These are phyloP conservation scores for Narthecium ossifragum DNA, from an alignment of 106 monocot species.

Conservation along the genomic window DNA sequence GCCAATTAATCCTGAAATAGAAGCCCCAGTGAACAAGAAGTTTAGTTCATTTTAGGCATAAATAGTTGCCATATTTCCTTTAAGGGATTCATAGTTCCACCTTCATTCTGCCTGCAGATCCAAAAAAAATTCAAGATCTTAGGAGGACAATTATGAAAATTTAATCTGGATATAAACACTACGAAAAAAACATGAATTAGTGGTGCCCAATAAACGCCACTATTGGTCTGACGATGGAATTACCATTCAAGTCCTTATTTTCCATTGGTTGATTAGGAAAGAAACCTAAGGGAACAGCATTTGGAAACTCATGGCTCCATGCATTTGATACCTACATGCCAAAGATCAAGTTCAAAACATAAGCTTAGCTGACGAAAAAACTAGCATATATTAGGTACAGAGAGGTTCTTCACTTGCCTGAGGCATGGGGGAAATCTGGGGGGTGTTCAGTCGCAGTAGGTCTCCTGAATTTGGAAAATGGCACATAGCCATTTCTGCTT, in stretches of 20 bases:
- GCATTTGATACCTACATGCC: slow-evolving; percentile 23
- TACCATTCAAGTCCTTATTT: slow-evolving; percentile 17
- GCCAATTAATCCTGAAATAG: too few relatives aligned
- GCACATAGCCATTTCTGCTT: slow-evolving; percentile 17
- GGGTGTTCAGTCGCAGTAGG: slow-evolving; percentile 11
- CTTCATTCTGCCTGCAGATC: slow-evolving; percentile 30
- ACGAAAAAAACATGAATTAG: too few relatives aligned
- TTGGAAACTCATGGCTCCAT: slow-evolving; percentile 38
- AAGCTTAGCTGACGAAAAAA: background rate
- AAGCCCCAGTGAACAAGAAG: background rate
- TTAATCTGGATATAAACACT: too few relatives aligned
- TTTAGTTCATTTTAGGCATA: background rate
- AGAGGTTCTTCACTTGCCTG: slow-evolving; percentile 26
- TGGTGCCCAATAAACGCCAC: too few relatives aligned
- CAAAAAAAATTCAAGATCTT: background rate
- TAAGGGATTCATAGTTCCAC: slow-evolving; percentile 4
- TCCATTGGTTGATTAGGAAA: slow-evolving; percentile 9
- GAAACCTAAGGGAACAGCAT: slow-evolving; percentile 24
- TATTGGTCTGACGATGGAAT: background rate
- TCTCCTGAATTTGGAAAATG: slow-evolving; percentile 12
- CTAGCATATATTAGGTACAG: background rate
- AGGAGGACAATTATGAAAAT: background rate
- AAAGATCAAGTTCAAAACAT: background rate
- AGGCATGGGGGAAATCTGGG: slow-evolving; percentile 16
- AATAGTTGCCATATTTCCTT: background rate